These are phyloP conservation scores for Noccaea bulbosa DNA, from an alignment of 345 rosid species.

Conservation along the genomic window DNA sequence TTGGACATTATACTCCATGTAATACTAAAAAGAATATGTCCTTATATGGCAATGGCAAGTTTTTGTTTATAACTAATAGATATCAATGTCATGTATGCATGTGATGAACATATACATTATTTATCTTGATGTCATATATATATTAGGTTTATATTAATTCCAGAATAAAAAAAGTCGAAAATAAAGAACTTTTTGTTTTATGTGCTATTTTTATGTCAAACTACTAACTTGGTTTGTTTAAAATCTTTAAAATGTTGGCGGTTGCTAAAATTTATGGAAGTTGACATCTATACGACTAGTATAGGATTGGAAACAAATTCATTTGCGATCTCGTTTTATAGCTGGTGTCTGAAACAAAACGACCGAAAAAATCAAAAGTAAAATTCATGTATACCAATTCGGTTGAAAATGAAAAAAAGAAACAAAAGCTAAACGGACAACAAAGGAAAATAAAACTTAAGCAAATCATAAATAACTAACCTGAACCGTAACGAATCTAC, in stretches of 20 bases:
- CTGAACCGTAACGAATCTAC: not conserved
- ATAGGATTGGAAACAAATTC: not conserved
- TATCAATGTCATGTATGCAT: not conserved
- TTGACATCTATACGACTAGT: not conserved
- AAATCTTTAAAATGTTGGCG: not conserved
- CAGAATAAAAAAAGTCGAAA: not conserved
- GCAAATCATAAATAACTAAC: not conserved
- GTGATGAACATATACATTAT: not conserved
- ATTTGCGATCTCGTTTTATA: too few species aligned
- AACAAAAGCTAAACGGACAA: too few species aligned
- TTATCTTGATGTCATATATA: not conserved
- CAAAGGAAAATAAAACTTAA: not conserved
- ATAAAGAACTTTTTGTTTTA: not conserved
- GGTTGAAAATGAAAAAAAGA: not conserved
- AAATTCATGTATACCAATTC: not conserved
- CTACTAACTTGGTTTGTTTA: not conserved
- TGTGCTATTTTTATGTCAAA: too few species aligned
- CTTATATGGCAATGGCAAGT: slow-evolving; percentile 33
- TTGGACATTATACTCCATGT: slow-evolving; percentile 20
- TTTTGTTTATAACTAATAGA: not conserved
- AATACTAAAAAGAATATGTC: slow-evolving; percentile 18
- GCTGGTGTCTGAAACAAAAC: not conserved
- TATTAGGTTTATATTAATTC: slow-evolving; percentile 10
- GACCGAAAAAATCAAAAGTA: not conserved
- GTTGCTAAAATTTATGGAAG: not conserved